Percentiles rank a stretch among this genome's conserved stretches.
phyloP scores from a whole-genome alignment of 2,329 filamentous ascomycete species.

The Claviceps citrina region DNA sequence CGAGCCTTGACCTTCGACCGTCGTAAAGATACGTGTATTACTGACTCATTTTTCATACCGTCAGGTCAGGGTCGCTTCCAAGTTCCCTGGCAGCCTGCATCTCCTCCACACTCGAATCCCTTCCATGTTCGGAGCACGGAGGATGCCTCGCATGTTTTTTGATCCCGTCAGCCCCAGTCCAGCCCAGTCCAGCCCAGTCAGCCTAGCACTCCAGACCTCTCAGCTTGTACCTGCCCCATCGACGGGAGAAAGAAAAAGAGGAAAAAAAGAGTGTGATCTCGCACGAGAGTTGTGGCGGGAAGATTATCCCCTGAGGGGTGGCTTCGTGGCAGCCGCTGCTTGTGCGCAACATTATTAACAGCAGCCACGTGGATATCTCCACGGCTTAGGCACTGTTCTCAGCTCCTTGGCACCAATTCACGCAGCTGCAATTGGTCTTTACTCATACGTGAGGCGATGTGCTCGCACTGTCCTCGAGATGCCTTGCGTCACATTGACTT shows the following conservation, averaged over 20 bases:
- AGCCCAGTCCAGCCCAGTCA: not conserved
- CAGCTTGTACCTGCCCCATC: not conserved
- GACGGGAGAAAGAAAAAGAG: too few species aligned
- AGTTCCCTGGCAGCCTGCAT: not conserved
- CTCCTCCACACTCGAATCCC: not conserved
- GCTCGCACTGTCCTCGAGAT: not conserved
- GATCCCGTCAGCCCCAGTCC: not conserved
- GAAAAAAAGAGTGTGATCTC: too few species aligned
- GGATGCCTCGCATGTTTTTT: slow-evolving; percentile 3
- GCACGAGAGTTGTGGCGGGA: not conserved
- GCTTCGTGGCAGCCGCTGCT: not conserved
- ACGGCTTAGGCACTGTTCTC: not conserved
- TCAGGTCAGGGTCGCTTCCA: not conserved
- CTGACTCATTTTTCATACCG: too few species aligned
- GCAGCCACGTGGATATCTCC: not conserved
- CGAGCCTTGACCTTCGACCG: not conserved
- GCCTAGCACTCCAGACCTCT: not conserved
- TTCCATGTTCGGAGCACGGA: slow-evolving; percentile 1
- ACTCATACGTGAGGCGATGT: too few species aligned
- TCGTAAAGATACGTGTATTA: not conserved
- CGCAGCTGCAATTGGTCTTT: too few species aligned
- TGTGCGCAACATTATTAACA: not conserved
- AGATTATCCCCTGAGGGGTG: not conserved
- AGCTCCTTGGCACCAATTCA: too few species aligned
- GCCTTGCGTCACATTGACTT: not conserved